phyloP scores from a whole-genome alignment of 306 rosid genomes.

The Cicer chorassanicum region DNA sequence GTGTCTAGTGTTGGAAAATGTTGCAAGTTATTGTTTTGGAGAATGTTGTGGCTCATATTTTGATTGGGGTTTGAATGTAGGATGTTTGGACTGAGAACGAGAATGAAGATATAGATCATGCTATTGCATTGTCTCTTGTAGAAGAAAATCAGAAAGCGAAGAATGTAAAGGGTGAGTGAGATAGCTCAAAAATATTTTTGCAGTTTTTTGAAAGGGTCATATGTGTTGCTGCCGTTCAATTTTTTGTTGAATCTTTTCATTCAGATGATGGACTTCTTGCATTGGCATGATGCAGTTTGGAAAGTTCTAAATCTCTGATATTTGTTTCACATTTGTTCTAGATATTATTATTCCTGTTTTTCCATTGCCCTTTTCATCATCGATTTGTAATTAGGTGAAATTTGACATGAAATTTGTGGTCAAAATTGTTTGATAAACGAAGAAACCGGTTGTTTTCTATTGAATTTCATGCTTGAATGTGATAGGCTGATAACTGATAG shows the following conservation, averaged over 20 bases:
- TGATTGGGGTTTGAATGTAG: constrained; percentile 60
- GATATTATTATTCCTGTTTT: constrained; percentile 32
- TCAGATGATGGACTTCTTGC: background rate
- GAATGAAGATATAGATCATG: constrained; percentile 83
- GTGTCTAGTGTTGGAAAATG: constrained; percentile 3
- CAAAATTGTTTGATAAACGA: constrained; percentile 18
- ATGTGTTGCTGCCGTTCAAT: background rate
- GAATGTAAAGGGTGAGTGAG: constrained; percentile 72
- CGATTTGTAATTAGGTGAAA: background rate
- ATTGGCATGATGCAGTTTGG: background rate
- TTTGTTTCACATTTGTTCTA: background rate
- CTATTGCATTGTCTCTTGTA: constrained; percentile 79
- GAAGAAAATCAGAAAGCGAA: constrained; percentile 68
- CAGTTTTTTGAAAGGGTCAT: background rate
- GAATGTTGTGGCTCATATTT: background rate
- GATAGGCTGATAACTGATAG: background rate
- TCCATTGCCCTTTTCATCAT: background rate
- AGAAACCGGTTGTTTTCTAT: constrained; percentile 13
- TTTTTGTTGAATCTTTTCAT: background rate
- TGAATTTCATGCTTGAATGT: constrained; percentile 4
- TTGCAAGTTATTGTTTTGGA: background rate
- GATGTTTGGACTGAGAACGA: constrained; percentile 73
- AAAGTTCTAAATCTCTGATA: background rate
- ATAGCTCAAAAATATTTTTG: constrained; percentile 14
- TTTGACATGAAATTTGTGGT: constrained; percentile 23